Evolutionary conservation across 768 basidiomycete species (phyloP).

Genomic region (Hypholoma fasciculare): DNA sequence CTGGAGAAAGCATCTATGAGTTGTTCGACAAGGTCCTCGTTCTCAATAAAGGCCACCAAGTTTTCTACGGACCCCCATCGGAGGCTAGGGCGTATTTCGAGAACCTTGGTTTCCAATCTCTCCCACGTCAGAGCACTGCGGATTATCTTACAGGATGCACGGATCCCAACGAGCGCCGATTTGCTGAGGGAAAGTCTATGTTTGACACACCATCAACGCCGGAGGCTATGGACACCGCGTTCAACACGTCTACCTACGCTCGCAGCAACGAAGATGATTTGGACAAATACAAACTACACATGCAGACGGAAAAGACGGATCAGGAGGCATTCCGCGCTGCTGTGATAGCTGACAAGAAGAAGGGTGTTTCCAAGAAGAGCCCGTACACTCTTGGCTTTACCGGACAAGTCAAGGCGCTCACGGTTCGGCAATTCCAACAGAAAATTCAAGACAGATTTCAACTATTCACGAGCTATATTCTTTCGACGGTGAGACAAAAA

Average conservation of each 20-base stretch:
- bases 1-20: slow-evolving; percentile 75
- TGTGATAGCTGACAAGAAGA: slow-evolving; percentile 75
- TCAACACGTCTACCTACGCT: slow-evolving; percentile 47
- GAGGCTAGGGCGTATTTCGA: slow-evolving; percentile 83
- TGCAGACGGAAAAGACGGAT: slow-evolving; percentile 63
- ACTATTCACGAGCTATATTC: slow-evolving; percentile 65
- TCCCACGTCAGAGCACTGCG: slow-evolving; percentile 82
- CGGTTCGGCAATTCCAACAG: slow-evolving; percentile 72
- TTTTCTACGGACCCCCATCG: slow-evolving; percentile 75
- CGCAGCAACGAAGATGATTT: slow-evolving; percentile 43
- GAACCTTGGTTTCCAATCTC: slow-evolving; percentile 65
- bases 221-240: slow-evolving; percentile 65
- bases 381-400: slow-evolving; percentile 82
- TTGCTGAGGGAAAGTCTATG: slow-evolving; percentile 60
- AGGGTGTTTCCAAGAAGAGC: slow-evolving; percentile 72
- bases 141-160: slow-evolving; percentile 87
- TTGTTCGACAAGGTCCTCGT: slow-evolving; percentile 89
- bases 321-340: slow-evolving; percentile 79
- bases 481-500: slow-evolving; percentile 51
- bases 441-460: slow-evolving; percentile 79
- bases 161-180: slow-evolving; percentile 83
- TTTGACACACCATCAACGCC: slow-evolving; percentile 67
- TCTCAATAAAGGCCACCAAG: slow-evolving; percentile 77
- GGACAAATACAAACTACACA: slow-evolving; percentile 52
- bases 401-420: slow-evolving; percentile 71